Conservation (phyloP, 805 yeast species). For the Sungouiozyma ichnusensis region DNA sequence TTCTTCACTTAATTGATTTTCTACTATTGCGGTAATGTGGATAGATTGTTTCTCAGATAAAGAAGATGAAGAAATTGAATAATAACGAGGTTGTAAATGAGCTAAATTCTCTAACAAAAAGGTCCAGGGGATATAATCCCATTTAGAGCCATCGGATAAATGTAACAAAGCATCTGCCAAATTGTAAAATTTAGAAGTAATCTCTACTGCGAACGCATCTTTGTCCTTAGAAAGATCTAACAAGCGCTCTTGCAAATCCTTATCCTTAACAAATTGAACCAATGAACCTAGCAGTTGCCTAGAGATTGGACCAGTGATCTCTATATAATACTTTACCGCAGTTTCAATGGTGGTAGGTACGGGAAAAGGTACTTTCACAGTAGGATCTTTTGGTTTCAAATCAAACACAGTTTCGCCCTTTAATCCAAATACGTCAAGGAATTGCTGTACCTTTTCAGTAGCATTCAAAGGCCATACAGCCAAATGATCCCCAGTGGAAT, state of each 20-base stretch:
- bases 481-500: constrained; percentile 91
- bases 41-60: constrained; percentile 62
- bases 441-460: constrained; percentile 56
- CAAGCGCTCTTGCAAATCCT: constrained; percentile 32
- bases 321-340: constrained; percentile 75
- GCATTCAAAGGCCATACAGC: constrained; percentile 92
- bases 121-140: constrained; percentile 76
- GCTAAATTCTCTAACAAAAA: constrained; percentile 74
- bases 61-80: constrained; percentile 93
- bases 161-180: constrained; percentile 61
- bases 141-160: constrained; percentile 54
- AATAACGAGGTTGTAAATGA: constrained; percentile 86
- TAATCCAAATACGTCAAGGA: constrained; percentile 55
- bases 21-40: constrained; percentile 89
- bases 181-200: constrained; percentile 53
- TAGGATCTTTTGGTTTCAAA: constrained; percentile 60
- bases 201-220: constrained; percentile 51
- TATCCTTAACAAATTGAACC: constrained; percentile 74
- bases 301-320: constrained; percentile 86
- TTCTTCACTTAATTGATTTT: constrained; percentile 35
- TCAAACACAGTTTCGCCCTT: constrained; percentile 41
- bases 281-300: constrained; percentile 74
- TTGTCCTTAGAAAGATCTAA: constrained; percentile 54
- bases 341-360: constrained; percentile 82
- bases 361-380: constrained; percentile 53